Evolutionary conservation across 345 rosid genomes (phyloP).

Genomic region (Rhizophora mangle): DNA sequence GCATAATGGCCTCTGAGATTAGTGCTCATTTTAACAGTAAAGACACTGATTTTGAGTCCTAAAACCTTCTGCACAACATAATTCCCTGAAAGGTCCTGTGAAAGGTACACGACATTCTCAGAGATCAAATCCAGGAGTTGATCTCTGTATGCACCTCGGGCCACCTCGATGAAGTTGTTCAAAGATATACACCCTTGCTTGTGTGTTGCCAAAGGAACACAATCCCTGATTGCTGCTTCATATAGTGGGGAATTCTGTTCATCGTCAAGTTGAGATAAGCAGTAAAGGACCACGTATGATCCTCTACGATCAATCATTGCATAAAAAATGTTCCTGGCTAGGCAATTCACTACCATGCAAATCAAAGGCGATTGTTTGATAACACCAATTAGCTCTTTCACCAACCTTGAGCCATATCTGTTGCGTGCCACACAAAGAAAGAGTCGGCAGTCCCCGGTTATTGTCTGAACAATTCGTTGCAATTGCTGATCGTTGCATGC

Average conservation of each 20-base stretch:
- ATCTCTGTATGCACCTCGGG: slow-evolving; percentile 16
- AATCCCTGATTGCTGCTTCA: slow-evolving; percentile 7
- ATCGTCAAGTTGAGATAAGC: not conserved
- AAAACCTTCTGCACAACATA: slow-evolving; percentile 30
- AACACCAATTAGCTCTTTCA: slow-evolving; percentile 21
- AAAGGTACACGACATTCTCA: slow-evolving; percentile 12
- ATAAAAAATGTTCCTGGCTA: not conserved
- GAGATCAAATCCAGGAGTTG: slow-evolving; percentile 9
- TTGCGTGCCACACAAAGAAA: not conserved
- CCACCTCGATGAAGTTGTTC: slow-evolving; percentile 18
- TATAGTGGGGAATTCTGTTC: slow-evolving; percentile 2
- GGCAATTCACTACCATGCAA: slow-evolving; percentile 1
- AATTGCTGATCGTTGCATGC: slow-evolving; percentile 8
- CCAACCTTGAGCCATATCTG: slow-evolving; percentile 17
- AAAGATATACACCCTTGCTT: slow-evolving; percentile 19
- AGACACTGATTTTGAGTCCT: slow-evolving; percentile 11
- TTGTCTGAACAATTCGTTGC: not conserved
- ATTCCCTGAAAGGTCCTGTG: slow-evolving; percentile 25
- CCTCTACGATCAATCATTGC: slow-evolving; percentile 16
- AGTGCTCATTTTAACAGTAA: slow-evolving; percentile 5
- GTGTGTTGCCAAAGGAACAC: slow-evolving; percentile 21
- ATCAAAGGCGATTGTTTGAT: slow-evolving; percentile 4
- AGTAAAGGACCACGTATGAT: slow-evolving; percentile 3
- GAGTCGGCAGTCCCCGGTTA: not conserved
- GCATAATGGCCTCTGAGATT: slow-evolving; percentile 13